Evolutionary conservation across 306 rosid genomes (phyloP), one percentile per base, ranked within the genome.

Genomic region (Cucumis hystrix): DNA sequence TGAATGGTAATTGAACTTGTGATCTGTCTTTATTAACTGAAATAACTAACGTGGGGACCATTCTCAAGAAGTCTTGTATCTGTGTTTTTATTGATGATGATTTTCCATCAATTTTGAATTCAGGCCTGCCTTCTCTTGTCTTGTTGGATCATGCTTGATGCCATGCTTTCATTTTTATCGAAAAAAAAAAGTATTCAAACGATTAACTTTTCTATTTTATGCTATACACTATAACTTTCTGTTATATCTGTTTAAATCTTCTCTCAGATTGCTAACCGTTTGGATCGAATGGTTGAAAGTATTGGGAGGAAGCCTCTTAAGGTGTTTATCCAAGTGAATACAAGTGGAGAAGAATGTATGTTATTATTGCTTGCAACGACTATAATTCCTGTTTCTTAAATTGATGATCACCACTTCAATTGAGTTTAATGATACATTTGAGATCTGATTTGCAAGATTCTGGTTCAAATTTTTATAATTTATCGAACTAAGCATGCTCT

Each of bases 311-410:
- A 85, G 78, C 97, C 97, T 17, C 81, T 95, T 79, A 92, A 89
- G 85, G 92, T 95, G 72, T 83, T 90, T 78, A 87, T 92, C 79
- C 93, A 95, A 86, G 97, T 95, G 79, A 95, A 92, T 87, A 95
- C 99, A n/a, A 92, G 99, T 74, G 99, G 99, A 74, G 99, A 95
- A 88, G 84, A 82, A 74, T 85, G 99, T 95, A 85, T 81, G 93
- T 82, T 79, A 83, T 81, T 80, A 81, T 45, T 25, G 5, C 65
- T 47, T 70, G 57, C 39, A 15, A 23, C 40, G 20, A 30, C 37
- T 55, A 39, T 37, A 57, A 64, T 70, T 39, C 28, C 23, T 77
- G 21, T 23, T 47, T 71, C 59, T 45, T 45, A 71, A 70, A 23
- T 21, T 69, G 55, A 69, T 41, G 56, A 3, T 21, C 35, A 69